Conservation (phyloP, 768 basidiomycete species). For the Mycena vulgaris region DNA sequence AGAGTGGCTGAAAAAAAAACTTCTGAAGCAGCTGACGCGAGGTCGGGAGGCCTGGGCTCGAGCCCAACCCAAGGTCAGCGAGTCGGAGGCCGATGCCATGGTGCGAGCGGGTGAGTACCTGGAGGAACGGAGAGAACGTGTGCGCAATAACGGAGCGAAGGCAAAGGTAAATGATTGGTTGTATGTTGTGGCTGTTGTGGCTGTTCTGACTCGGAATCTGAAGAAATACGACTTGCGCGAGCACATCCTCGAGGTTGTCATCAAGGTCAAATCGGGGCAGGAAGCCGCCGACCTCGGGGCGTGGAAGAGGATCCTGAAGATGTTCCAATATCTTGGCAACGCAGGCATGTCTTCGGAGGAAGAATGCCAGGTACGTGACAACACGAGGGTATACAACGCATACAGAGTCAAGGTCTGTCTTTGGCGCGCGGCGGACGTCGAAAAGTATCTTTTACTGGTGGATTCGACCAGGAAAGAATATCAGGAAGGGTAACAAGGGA, state of each 20-base stretch:
- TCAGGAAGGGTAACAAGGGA: background rate
- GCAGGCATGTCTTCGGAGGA: constrained; percentile 16
- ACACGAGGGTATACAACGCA: too few relatives aligned
- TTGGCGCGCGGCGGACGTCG: background rate
- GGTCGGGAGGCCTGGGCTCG: background rate
- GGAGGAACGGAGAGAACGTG: background rate
- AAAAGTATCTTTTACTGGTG: background rate
- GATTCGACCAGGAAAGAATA: background rate
- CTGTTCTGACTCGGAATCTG: background rate
- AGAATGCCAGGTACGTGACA: too few relatives aligned
- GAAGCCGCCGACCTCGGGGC: background rate
- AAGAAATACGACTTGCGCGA: constrained; percentile 7
- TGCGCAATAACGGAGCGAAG: background rate
- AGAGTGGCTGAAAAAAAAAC: background rate
- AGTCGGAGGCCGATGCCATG: background rate
- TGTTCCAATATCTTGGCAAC: background rate
- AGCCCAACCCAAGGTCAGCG: background rate
- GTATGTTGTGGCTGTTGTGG: too few relatives aligned
- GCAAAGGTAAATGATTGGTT: constrained; percentile 2
- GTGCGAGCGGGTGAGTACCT: background rate
- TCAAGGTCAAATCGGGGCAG: background rate
- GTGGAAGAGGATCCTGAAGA: constrained; percentile 13
- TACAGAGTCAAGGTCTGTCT: constrained; percentile 7
- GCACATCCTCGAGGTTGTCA: background rate
- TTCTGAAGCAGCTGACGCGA: background rate